phyloP scores from a whole-genome alignment of 2,329 filamentous ascomycete genomes.

The Didymellaceae sp. region DNA sequence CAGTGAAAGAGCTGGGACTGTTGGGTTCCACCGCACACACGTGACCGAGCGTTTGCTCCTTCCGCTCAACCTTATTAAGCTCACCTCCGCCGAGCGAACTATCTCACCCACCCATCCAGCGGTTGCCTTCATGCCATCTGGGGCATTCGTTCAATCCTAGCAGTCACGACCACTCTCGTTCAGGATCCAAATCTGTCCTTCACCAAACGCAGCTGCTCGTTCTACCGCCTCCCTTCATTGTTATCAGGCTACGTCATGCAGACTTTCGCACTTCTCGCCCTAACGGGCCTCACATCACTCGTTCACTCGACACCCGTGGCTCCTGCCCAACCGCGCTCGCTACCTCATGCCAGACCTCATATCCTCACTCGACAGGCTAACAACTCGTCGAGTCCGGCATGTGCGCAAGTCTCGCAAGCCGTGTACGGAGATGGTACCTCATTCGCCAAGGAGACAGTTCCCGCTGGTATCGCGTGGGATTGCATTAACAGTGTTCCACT shows the following conservation, averaged over 20 bases:
- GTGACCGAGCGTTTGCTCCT: constrained; percentile 17
- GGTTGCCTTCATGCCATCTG: constrained; percentile 5
- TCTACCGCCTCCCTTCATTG: constrained; percentile 5
- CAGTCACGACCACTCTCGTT: constrained; percentile 7
- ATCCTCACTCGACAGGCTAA: constrained; percentile 32
- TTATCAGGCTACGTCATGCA: constrained; percentile 29
- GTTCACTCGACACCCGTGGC: constrained; percentile 35
- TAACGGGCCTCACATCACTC: constrained; percentile 31
- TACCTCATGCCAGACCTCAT: constrained; percentile 21
- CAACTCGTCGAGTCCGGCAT: constrained; percentile 33
- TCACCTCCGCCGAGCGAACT: constrained; percentile 9
- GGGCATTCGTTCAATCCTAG: constrained; percentile 9
- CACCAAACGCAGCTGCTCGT: constrained; percentile 1
- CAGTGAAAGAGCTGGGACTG: constrained; percentile 15
- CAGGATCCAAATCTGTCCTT: constrained; percentile 12
- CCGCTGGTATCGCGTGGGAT: constrained; percentile 53
- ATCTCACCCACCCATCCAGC: not conserved
- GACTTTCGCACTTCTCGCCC: constrained; percentile 25
- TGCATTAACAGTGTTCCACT: constrained; percentile 55
- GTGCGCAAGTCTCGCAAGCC: constrained; percentile 43
- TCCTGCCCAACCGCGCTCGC: constrained; percentile 19
- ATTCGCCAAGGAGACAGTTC: constrained; percentile 37
- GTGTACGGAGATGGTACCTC: constrained; percentile 31
- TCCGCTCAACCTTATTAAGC: constrained; percentile 19
- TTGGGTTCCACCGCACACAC: constrained; percentile 4